Base-by-base conservation (phyloP, 352 stramenopile species). In the Phytopythium chamaehyphon region DNA sequence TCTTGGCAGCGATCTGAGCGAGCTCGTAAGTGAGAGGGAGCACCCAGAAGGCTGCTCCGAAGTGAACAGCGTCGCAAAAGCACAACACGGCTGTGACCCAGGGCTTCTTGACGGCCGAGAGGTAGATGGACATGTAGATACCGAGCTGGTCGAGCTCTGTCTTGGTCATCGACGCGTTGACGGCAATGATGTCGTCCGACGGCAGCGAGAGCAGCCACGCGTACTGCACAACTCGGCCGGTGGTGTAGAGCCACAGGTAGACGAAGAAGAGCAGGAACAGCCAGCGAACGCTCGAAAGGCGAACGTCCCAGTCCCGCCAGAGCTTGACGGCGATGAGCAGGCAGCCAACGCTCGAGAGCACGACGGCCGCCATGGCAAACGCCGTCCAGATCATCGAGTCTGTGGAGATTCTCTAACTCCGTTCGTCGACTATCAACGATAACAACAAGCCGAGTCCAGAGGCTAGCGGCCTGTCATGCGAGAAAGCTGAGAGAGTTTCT, bases 21-120 rank as follows among this genome's bases (percentile, higher is more conserved):
- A 84, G 55, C 45, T 84, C 73, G 47, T 73, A 75, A 15, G 59
- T 61, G 3, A 83, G 48, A 18, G 67, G 66, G 40, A 73, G 57
- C 16, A 75, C 51, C 55, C 62, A 75, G 12, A 81, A 46, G 8
- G 68, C 58, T 7, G 67, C 59, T 18, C 51, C 73, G 7, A 71
- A 62, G 26, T 76, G 64, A 54, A 58, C 57, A n/a, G 60, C 37
- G 43, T 78, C 66, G 22, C 61, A 68, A 22, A 69, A 48, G 24
- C 57, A 60, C 5, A 76, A 36, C 22, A 71, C 36, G 3, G n/a
- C 31, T 0, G 61, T 74, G 18, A 73, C 54, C 8, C 42, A 61
- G 1, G 48, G 31, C 12, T 49, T 64, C 18, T 43, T 47, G 22
- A 53, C 53, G 4, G 59, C 49, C 8, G 33, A 43, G 24, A 72